Percentiles rank a stretch among this genome's conserved stretches.
phyloP scores from a whole-genome alignment of 192 early-diverging fungal species.

The Dissophora ornata region DNA sequence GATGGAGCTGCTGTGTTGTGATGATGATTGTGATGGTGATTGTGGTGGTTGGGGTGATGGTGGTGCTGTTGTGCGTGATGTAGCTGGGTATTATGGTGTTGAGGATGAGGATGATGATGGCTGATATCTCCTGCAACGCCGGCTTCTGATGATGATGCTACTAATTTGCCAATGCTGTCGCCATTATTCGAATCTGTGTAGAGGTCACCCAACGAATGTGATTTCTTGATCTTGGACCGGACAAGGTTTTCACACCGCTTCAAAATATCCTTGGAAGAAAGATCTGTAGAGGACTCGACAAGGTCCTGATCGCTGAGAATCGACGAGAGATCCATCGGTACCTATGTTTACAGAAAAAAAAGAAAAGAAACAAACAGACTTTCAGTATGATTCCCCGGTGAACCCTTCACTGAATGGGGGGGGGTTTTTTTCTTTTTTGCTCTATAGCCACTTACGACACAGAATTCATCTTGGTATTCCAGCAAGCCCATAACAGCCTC shows the following conservation, averaged over 20 bases:
- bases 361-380: too few species aligned
- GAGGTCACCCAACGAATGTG: slow-evolving; percentile 51
- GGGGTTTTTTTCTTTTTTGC: too few species aligned
- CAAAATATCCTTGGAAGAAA: slow-evolving; percentile 65
- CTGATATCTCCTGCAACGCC: slow-evolving; percentile 1
- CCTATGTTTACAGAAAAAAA: slow-evolving; percentile 36
- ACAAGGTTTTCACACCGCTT: slow-evolving; percentile 66
- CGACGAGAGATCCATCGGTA: slow-evolving; percentile 66
- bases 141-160: too few species aligned
- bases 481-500: slow-evolving; percentile 74
- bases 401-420: too few species aligned
- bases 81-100: too few species aligned
- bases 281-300: slow-evolving; percentile 57
- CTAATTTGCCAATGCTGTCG: neutral
- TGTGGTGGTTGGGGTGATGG: too few species aligned
- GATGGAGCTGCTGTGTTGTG: slow-evolving; percentile 11
- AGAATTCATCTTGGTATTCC: slow-evolving; percentile 73
- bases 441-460: slow-evolving; percentile 74
- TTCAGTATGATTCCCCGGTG: too few species aligned
- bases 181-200: slow-evolving; percentile 29
- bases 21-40: slow-evolving; percentile 7
- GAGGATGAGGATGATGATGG: too few species aligned
- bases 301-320: slow-evolving; percentile 61
- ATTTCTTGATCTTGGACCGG: slow-evolving; percentile 55
- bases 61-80: too few species aligned